These are phyloP conservation scores for Pulicaria dysenterica DNA, from an alignment of 129 eudicot species.

Conservation along the genomic window DNA sequence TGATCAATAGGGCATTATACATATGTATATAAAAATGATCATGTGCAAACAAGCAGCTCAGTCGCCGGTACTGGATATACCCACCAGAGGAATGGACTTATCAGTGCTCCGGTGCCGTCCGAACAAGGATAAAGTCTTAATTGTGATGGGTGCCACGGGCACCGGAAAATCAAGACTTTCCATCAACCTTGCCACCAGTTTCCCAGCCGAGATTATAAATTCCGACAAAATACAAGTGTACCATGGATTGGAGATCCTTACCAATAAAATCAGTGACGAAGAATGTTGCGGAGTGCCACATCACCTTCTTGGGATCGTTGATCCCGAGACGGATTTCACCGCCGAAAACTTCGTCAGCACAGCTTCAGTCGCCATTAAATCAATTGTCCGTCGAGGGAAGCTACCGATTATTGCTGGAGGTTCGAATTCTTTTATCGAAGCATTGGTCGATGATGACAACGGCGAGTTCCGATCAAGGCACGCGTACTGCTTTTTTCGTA, in stretches of 20 bases:
- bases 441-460: slow-evolving; percentile 51
- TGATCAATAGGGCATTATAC: no score
- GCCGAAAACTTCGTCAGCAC: slow-evolving; percentile 49
- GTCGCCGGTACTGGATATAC: slow-evolving; percentile 39
- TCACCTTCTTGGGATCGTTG: slow-evolving; percentile 75
- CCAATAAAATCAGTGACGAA: slow-evolving; percentile 66
- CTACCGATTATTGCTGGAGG: slow-evolving; percentile 92
- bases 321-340: slow-evolving; percentile 61
- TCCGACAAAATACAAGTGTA: slow-evolving; percentile 88
- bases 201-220: slow-evolving; percentile 67
- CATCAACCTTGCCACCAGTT: slow-evolving; percentile 63
- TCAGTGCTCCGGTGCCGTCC: slow-evolving; percentile 33
- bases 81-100: slow-evolving; percentile 38
- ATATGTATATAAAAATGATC: slow-evolving; percentile 42
- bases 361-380: slow-evolving; percentile 59
- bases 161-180: slow-evolving; percentile 88
- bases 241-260: slow-evolving; percentile 67
- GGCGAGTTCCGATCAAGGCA: slow-evolving; percentile 53
- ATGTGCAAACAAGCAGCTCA: slow-evolving; percentile 45
- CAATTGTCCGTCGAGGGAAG: slow-evolving; percentile 54
- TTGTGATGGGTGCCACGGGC: slow-evolving; percentile 89
- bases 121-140: slow-evolving; percentile 62
- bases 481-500: not conserved
- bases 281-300: slow-evolving; percentile 71
- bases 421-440: slow-evolving; percentile 80